A percentile compares a stretch with the other conserved stretches of the same genome.
phyloP scores from a whole-genome alignment of 192 early-diverging fungal genomes.

The Podila epicladia region DNA sequence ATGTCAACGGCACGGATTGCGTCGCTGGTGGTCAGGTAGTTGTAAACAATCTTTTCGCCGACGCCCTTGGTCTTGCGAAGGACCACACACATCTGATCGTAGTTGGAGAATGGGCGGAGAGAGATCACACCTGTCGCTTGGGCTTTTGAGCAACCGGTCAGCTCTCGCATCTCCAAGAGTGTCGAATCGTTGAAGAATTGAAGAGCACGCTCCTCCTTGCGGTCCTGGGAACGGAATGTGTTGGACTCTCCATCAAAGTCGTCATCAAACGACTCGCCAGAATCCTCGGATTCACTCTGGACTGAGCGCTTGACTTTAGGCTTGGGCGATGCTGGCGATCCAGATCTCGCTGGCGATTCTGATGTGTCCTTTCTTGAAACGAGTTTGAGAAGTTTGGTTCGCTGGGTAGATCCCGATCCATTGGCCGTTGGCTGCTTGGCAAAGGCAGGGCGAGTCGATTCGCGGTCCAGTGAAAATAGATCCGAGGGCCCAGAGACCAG shows the following conservation, averaged over 20 bases:
- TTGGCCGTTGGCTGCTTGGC: neutral
- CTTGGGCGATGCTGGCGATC: neutral
- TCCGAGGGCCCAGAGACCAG: neutral
- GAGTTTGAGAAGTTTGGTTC: neutral
- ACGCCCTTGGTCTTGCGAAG: constrained; percentile 65
- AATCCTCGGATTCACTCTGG: constrained; percentile 9
- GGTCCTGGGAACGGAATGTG: constrained; percentile 10
- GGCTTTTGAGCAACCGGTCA: constrained; percentile 35
- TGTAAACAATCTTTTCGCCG: constrained; percentile 57
- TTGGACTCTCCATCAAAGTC: constrained; percentile 6
- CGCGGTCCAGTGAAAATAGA: neutral
- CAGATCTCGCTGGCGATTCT: neutral
- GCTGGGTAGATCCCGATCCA: neutral
- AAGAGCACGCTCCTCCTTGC: constrained; percentile 32
- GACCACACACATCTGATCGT: constrained; percentile 58
- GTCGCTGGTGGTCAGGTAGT: constrained; percentile 64
- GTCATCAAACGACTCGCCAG: constrained; percentile 19
- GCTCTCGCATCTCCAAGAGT: constrained; percentile 20
- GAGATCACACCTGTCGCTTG: constrained; percentile 63
- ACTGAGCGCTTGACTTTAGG: neutral
- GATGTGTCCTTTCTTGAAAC: neutral
- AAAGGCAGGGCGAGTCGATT: neutral
- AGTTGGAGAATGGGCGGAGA: constrained; percentile 67
- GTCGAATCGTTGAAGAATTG: constrained; percentile 40
- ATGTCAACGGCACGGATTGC: constrained; percentile 72